These are phyloP conservation scores for Talaromyces trachyspermus DNA, from an alignment of 495 filamentous ascomycete species.

Conservation along the genomic window DNA sequence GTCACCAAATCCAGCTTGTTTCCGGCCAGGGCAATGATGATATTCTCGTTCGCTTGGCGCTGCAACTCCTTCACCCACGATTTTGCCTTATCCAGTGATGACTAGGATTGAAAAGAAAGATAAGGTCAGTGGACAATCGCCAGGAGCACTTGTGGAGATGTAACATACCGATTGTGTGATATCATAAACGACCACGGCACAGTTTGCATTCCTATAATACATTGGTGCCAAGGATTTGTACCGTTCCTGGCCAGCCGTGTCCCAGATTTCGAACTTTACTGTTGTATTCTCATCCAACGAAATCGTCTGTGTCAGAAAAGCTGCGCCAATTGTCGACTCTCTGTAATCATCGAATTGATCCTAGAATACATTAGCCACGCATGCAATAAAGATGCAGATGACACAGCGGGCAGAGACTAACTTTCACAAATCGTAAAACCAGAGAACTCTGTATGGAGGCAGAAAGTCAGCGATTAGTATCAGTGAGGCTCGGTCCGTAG, in stretches of 20 bases:
- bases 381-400: too few relatives aligned
- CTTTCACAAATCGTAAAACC: constrained; percentile 96
- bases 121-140: neutral
- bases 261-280: constrained; percentile 99
- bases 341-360: constrained; percentile 99
- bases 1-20: constrained; percentile 95
- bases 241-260: constrained; percentile 95
- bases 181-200: constrained; percentile 97
- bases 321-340: constrained; percentile 97
- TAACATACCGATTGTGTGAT: constrained; percentile 90
- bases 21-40: constrained; percentile 94
- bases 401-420: constrained; percentile 27
- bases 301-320: constrained; percentile 98
- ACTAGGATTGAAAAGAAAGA: constrained; percentile 38
- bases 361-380: constrained; percentile 35
- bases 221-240: constrained; percentile 98
- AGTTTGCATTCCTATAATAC: constrained; percentile 99
- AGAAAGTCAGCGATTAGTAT: constrained; percentile 14
- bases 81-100: constrained; percentile 96
- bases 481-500: too few relatives aligned
- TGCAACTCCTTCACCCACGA: constrained; percentile 99
- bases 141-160: neutral
- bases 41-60: constrained; percentile 97
- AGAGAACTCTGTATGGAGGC: constrained; percentile 91
- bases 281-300: constrained; percentile 95